Evolutionary conservation across 139 green algal genomes (phyloP), one percentile per base, ranked within the genome.

Genomic region (Picochlorum sp.): DNA sequence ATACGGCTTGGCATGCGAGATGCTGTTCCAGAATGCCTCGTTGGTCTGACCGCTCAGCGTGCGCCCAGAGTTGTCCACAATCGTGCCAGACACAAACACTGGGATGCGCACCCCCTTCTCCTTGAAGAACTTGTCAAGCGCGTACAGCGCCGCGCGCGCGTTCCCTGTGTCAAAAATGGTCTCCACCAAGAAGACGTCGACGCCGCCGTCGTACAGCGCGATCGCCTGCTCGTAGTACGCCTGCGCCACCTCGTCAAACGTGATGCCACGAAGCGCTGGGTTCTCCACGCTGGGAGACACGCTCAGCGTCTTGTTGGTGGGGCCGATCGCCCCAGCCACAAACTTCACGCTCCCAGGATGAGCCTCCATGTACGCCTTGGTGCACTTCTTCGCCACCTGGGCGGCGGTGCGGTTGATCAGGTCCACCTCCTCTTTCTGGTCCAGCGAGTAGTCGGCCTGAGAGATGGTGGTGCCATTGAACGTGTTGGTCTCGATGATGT

Each of bases 161-260:
- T 98, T 98, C 15, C 95, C 78, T 9, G 92, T 98, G 82, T 98
- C 92, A 61, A 98, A 98, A 79, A 98, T 98, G 37, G 92, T 98
- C 82, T 98, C 92, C 62, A 98, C 90, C 62, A 98, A 74, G 67
- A 98, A 90, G 73, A 98, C 20, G 76, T 98, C 92, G 26, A 95
- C 86, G 20, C 92, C 92, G 20, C 89, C 92, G 34, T 88, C 88
- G 28, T 88, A 78, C 75, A 98, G 81, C 3, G 77, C 90, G 49
- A 81, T 66, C 9, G 81, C 76, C 82, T n/a, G n/a, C n/a, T n/a
- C n/a, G n/a, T n/a, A n/a, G n/a, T n/a, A n/a, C n/a, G n/a, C n/a
- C n/a, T n/a, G n/a, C n/a, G n/a, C n/a, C n/a, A n/a, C n/a, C n/a
- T n/a, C n/a, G n/a, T n/a, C n/a, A n/a, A n/a, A n/a, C 0, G 90